Percentiles rank a stretch among this genome's conserved stretches.
phyloP scores from a whole-genome alignment of 345 rosid genomes.

The Moricandia arvensis region DNA sequence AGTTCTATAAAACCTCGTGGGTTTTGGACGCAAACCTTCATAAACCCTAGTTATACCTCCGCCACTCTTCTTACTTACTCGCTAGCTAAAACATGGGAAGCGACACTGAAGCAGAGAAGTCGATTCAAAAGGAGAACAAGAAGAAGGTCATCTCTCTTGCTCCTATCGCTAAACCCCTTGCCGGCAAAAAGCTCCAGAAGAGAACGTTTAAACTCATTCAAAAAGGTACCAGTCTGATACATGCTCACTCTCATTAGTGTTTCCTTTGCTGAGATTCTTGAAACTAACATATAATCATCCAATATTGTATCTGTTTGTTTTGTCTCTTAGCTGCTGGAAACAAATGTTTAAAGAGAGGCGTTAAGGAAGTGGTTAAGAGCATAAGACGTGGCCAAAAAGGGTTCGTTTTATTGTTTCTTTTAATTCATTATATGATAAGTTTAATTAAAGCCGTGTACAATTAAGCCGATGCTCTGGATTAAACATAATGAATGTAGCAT shows the following conservation, averaged over 20 bases:
- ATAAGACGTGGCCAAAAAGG: slow-evolving; percentile 89
- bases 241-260: background rate
- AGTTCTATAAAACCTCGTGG: slow-evolving; percentile 6
- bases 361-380: slow-evolving; percentile 96
- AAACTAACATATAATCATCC: background rate
- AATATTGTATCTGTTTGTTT: background rate
- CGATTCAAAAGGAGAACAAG: slow-evolving; percentile 45
- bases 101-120: slow-evolving; percentile 70
- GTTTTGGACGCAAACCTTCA: background rate
- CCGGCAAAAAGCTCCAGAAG: slow-evolving; percentile 89
- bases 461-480: slow-evolving; percentile 62
- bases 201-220: slow-evolving; percentile 84
- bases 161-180: slow-evolving; percentile 90
- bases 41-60: slow-evolving; percentile 27
- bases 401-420: slow-evolving; percentile 33
- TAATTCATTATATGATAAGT: background rate
- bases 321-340: slow-evolving; percentile 93
- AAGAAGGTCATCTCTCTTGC: slow-evolving; percentile 66
- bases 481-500: slow-evolving; percentile 49
- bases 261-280: background rate
- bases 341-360: slow-evolving; percentile 96
- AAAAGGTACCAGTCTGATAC: slow-evolving; percentile 47
- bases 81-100: slow-evolving; percentile 55
- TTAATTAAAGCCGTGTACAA: slow-evolving; percentile 32
- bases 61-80: slow-evolving; percentile 4